Conservation (phyloP, 2,329 filamentous ascomycete genomes). For the Ophiosphaerella korrae region DNA sequence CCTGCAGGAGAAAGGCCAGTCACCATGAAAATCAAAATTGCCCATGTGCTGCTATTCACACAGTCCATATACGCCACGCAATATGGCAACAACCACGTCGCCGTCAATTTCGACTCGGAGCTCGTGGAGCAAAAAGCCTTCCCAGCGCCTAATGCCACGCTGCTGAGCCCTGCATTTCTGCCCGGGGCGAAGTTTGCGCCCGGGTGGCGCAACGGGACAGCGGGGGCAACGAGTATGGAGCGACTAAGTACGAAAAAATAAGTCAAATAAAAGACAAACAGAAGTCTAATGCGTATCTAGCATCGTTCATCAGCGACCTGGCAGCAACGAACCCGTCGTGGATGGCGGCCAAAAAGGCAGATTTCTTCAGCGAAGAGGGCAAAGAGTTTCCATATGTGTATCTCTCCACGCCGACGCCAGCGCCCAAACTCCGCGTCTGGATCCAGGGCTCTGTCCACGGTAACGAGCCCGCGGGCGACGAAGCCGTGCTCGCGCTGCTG, state of each 20-base stretch:
- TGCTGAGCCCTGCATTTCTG: conserved; percentile 40
- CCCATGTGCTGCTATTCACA: too few relatives aligned
- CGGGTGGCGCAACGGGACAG: conserved; percentile 36
- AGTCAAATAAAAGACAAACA: not conserved
- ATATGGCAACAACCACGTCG: conserved; percentile 42
- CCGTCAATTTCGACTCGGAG: conserved; percentile 33
- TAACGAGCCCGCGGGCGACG: conserved; percentile 47
- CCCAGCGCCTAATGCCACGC: conserved; percentile 35
- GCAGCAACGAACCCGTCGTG: conserved; percentile 40
- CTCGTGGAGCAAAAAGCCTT: conserved; percentile 43
- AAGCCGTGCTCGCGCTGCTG: conserved; percentile 42
- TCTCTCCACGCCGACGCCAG: conserved; percentile 21
- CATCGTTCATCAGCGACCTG: conserved; percentile 32
- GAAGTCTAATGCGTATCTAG: conserved; percentile 14
- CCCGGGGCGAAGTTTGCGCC: conserved; percentile 24
- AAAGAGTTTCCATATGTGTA: conserved; percentile 39
- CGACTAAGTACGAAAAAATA: conserved; percentile 18
- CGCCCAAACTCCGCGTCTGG: conserved; percentile 29
- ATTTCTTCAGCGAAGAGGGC: conserved; percentile 43
- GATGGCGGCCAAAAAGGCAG: conserved; percentile 33
- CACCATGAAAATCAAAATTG: not conserved
- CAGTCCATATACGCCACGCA: conserved; percentile 14
- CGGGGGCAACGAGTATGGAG: conserved; percentile 38
- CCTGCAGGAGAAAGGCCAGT: not conserved
- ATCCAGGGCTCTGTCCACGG: conserved; percentile 46